A percentile compares a stretch with the other conserved stretches of the same genome.
phyloP scores from a whole-genome alignment of 1,139 yeast genomes.

The Suhomyces maxii region DNA sequence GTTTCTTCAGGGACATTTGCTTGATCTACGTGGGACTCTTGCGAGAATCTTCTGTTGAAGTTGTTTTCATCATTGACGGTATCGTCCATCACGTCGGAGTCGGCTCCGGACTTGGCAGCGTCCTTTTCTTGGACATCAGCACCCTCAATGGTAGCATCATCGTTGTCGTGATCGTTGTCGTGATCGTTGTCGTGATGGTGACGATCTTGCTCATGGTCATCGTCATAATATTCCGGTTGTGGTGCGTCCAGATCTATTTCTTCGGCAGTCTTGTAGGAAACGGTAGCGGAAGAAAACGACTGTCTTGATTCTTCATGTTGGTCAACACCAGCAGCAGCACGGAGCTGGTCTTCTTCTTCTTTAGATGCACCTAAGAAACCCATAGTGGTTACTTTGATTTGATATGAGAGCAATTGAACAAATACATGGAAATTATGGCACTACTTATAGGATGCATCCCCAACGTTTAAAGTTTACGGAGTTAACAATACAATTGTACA shows the following conservation, averaged over 20 bases:
- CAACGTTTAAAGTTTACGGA: too few species aligned
- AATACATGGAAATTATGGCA: background rate
- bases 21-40: slow-evolving; percentile 12
- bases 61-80: slow-evolving; percentile 15
- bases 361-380: slow-evolving; percentile 36
- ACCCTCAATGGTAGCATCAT: slow-evolving; percentile 7
- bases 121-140: slow-evolving; percentile 1
- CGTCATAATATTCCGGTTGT: slow-evolving; percentile 4
- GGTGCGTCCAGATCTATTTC: slow-evolving; percentile 14
- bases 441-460: background rate
- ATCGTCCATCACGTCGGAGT: background rate
- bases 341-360: slow-evolving; percentile 38
- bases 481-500: too few species aligned
- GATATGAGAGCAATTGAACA: too few species aligned
- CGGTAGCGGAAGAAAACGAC: slow-evolving; percentile 12
- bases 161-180: background rate
- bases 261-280: slow-evolving; percentile 40
- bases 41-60: slow-evolving; percentile 22
- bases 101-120: background rate
- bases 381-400: slow-evolving; percentile 4
- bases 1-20: background rate
- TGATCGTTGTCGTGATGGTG: background rate
- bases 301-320: slow-evolving; percentile 9
- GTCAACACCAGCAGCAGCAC: slow-evolving; percentile 28
- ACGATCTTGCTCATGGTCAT: background rate